phyloP scores from a whole-genome alignment of 2,329 filamentous ascomycete species.

The Aspergillus brasiliensis region DNA sequence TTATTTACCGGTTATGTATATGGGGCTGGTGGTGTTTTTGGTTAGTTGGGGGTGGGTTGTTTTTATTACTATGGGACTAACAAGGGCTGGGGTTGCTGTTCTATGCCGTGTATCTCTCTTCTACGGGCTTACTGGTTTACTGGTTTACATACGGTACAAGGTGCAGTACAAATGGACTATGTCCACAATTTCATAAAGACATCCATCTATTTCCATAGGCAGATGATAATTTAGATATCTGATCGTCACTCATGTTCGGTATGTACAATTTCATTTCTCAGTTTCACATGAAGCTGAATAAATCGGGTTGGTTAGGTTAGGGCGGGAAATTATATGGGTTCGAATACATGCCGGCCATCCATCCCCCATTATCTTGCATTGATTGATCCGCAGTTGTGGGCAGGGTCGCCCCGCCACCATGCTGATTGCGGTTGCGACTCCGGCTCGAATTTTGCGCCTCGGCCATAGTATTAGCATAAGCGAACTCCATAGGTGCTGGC shows the following conservation, averaged over 20 bases:
- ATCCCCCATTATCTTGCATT: neutral
- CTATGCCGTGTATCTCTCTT: neutral
- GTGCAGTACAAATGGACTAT: neutral
- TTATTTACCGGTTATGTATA: neutral
- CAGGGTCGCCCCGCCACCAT: neutral
- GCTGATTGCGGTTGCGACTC: neutral
- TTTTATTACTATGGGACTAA: neutral
- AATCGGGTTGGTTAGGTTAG: neutral
- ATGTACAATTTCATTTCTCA: neutral
- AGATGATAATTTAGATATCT: neutral
- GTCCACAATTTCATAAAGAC: neutral
- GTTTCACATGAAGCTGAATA: neutral
- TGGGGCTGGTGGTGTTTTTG: slow-evolving; percentile 3
- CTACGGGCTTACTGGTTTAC: too few species aligned
- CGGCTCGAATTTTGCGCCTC: neutral
- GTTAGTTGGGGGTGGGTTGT: neutral
- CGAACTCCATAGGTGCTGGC: neutral
- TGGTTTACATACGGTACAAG: neutral
- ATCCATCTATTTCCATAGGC: neutral
- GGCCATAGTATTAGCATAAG: neutral
- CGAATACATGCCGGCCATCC: slow-evolving; percentile 11
- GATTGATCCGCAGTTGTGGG: neutral
- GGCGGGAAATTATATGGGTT: neutral
- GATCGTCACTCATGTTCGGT: neutral
- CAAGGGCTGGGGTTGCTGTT: neutral